Base-by-base conservation (phyloP, 2,329 filamentous ascomycete species). In the Alternaria ventricosa region DNA sequence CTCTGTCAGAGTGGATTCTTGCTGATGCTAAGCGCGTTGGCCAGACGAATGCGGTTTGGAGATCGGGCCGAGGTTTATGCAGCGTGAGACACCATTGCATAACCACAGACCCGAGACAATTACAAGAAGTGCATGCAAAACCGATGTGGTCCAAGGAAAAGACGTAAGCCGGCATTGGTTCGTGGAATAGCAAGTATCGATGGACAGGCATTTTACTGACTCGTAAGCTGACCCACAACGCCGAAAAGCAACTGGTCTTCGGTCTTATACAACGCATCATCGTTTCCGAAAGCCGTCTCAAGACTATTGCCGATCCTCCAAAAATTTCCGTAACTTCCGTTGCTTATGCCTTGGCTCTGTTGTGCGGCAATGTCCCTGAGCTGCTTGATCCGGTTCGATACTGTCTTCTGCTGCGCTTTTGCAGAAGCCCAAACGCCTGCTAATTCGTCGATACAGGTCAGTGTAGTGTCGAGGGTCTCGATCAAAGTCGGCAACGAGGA, bases 401-500 rank as follows among this genome's bases (percentile, higher is more conserved):
- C 83, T 3, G 83, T 81, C 28, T 83, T 81, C 13, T 82, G 82
- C 57, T 90, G 84, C 22, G 80, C 79, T 43, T 82, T 80, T 3
- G 87, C 86, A 61, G 86, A 87, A 45, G 86, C 84, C 90, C 90
- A 92, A 67, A 87, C 85, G 4, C 78, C 79, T 4, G 84, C 82
- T 36, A 91, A 81, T 57, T 87, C 83, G 15, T 87, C 84, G 18
- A 92, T 78, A 12, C 86, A 84, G 8, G 83, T 81, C 36, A 87
- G 78, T 0, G 86, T 86, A 30, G 84, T 83, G 18, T 81, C 71
- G 54, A 91, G 84, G 11, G 85, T 83, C 10, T 86, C 83, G 41
- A 91, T 83, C 11, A 92, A 75, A 12, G 85, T 82, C 0, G 82
- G 78, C 7, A 89, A 75, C 1, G 68, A 69, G 5, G 70, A 53